Evolutionary conservation across 1,284 basidiomycete genomes (phyloP), one percentile per base, ranked within the genome.

Genomic region (Sanghuangporus baumii): DNA sequence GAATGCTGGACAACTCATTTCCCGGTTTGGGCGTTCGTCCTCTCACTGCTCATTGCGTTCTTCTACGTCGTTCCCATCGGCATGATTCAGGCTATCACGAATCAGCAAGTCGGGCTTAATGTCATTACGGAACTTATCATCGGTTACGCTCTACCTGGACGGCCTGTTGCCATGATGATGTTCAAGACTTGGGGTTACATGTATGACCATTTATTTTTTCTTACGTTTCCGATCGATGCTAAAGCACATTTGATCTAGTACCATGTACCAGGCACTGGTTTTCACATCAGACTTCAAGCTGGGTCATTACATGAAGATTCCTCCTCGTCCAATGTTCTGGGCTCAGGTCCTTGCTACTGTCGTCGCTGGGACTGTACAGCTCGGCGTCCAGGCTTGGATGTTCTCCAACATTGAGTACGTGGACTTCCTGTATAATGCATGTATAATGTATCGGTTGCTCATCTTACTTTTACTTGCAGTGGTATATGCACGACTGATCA

Each of bases 111-210:
- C 26, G 69, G 70, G 3, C 60, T 75, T n/a, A 72, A 73, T 65
- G 68, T 74, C 37, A 72, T 74, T 23, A 75, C 77, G 37, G 76
- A 79, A 66, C 70, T 72, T 65, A 65, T 73, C 58, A 67, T 70
- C 54, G 72, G 72, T 11, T 59, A 71, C 69, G 8, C 31, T 67
- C 63, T 65, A 65, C 37, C 73, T 70, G 43, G 60, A 65, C 64
- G 66, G 67, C 60, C 68, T 67, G 38, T 76, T 57, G 80, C 81
- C 0, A 75, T 78, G 69, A 79, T 78, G 76, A 69, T 76, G 68
- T 80, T 79, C 74, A 79, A 80, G 63, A 70, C 69, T 1, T 70
- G 68, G 64, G 73, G 66, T 41, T 59, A 68, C 59, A 55, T 70
- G 43, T 46, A 18, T 11, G 43, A n/a, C 20, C 16, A n/a, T 46